phyloP scores from a whole-genome alignment of 768 basidiomycete species.

The Tricholoma furcatifolium region DNA sequence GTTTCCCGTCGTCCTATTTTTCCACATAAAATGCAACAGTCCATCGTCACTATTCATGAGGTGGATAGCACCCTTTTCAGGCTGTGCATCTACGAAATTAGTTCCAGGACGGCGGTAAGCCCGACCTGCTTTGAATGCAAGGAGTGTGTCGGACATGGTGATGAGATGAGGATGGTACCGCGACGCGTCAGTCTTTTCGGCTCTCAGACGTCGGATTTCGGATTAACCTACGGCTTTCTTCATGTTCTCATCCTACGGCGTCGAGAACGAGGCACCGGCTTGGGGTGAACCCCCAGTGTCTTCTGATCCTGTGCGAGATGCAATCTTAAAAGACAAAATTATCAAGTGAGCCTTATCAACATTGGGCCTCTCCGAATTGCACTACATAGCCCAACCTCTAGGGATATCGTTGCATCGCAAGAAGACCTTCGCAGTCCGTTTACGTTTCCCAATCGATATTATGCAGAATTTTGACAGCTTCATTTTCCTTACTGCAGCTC shows the following conservation, averaged over 20 bases:
- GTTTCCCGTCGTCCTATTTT: conserved; percentile 59
- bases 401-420: conserved; percentile 75
- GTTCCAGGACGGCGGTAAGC: conserved; percentile 65
- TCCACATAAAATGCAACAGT: conserved; percentile 79
- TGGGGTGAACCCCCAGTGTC: conserved; percentile 48
- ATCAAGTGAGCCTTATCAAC: conserved; percentile 58
- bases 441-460: not conserved
- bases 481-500: conserved; percentile 38
- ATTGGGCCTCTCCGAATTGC: not conserved
- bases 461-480: not conserved
- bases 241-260: conserved; percentile 48
- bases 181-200: conserved; percentile 46
- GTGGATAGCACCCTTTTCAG: conserved; percentile 73
- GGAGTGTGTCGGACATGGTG: conserved; percentile 34
- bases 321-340: conserved; percentile 72
- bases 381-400: conserved; percentile 22
- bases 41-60: conserved; percentile 73
- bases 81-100: conserved; percentile 64
- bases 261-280: conserved; percentile 40
- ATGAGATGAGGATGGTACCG: conserved; percentile 16
- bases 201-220: conserved; percentile 28
- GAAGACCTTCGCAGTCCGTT: conserved; percentile 72
- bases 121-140: conserved; percentile 73
- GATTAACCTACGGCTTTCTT: conserved; percentile 8
- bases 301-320: conserved; percentile 71